phyloP scores from a whole-genome alignment of 768 basidiomycete genomes.

The Phaeolepiota aurea region DNA sequence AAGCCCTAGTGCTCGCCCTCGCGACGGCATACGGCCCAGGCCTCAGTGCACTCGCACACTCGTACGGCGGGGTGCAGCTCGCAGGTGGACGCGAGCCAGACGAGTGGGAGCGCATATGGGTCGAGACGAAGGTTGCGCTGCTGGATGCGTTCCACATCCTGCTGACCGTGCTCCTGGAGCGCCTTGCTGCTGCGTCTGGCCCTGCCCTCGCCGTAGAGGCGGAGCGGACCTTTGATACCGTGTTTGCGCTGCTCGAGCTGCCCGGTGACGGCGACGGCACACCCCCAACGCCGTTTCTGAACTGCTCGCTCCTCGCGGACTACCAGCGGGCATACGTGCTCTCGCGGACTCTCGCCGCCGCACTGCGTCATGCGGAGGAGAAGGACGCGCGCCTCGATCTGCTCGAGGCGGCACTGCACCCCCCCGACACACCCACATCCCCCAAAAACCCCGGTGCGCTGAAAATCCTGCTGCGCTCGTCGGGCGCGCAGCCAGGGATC shows the following conservation, averaged over 20 bases:
- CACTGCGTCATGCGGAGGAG: constrained; percentile 34
- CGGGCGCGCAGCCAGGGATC: constrained; percentile 34
- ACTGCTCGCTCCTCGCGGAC: constrained; percentile 59
- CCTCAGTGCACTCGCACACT: constrained; percentile 42
- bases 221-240: constrained; percentile 46
- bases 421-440: constrained; percentile 8
- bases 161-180: constrained; percentile 38
- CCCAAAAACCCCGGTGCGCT: constrained; percentile 45
- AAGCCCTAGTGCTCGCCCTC: constrained; percentile 44
- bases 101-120: constrained; percentile 66
- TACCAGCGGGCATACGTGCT: constrained; percentile 66
- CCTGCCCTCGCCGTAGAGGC: constrained; percentile 33
- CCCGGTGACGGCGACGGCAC: constrained; percentile 12
- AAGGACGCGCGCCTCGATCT: constrained; percentile 53
- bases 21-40: constrained; percentile 55
- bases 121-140: constrained; percentile 65
- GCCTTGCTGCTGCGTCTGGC: constrained; percentile 36
- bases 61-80: constrained; percentile 45
- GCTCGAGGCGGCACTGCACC: constrained; percentile 40
- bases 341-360: constrained; percentile 35
- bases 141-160: constrained; percentile 64
- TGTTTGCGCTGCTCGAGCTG: constrained; percentile 52
- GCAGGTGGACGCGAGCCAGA: constrained; percentile 26
- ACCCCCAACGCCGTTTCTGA: constrained; percentile 48
- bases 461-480: constrained; percentile 55